Percentiles rank a stretch among this genome's conserved stretches.
Conservation (phyloP, 139 green algal species). For the Raphidocelis subcapitata region DNA sequence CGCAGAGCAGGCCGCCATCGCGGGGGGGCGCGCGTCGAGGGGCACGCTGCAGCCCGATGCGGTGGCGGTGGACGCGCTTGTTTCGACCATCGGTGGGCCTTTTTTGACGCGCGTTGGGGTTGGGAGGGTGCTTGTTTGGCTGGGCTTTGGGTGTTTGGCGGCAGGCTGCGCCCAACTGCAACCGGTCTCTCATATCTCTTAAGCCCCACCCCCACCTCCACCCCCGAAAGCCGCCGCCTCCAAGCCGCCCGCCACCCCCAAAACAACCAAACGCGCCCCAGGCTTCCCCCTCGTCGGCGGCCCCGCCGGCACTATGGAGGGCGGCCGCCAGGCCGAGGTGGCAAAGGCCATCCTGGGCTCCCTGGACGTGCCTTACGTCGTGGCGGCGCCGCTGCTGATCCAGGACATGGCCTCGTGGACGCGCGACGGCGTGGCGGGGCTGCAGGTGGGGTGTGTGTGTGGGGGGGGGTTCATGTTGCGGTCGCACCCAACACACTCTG, state of each 20-base stretch:
- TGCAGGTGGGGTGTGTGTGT: slow-evolving; percentile 7
- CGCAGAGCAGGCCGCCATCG: slow-evolving; percentile 53
- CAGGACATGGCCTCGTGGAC: slow-evolving; percentile 69
- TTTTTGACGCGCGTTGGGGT: no score
- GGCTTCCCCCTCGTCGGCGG: slow-evolving; percentile 94
- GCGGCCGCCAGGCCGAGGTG: slow-evolving; percentile 82
- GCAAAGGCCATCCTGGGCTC: slow-evolving; percentile 83
- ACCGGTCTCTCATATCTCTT: slow-evolving; percentile 7
- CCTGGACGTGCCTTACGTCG: slow-evolving; percentile 96
- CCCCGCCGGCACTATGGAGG: slow-evolving; percentile 86
- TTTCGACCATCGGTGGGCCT: slow-evolving; percentile 80
- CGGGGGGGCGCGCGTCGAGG: neutral
- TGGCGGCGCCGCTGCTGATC: slow-evolving; percentile 94
- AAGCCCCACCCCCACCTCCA: no score
- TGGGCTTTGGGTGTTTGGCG: no score
- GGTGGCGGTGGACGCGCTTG: slow-evolving; percentile 82
- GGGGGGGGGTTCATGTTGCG: no score
- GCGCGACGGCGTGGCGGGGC: slow-evolving; percentile 57
- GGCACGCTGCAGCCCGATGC: slow-evolving; percentile 35
- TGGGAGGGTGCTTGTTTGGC: no score
- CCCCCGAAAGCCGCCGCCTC: no score
- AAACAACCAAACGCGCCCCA: no score
- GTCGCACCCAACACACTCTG: no score
- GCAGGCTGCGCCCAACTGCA: no score
- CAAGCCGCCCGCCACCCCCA: no score